Base-by-base conservation (phyloP, 1,284 basidiomycete genomes). In the Ustilago xerochloae region DNA sequence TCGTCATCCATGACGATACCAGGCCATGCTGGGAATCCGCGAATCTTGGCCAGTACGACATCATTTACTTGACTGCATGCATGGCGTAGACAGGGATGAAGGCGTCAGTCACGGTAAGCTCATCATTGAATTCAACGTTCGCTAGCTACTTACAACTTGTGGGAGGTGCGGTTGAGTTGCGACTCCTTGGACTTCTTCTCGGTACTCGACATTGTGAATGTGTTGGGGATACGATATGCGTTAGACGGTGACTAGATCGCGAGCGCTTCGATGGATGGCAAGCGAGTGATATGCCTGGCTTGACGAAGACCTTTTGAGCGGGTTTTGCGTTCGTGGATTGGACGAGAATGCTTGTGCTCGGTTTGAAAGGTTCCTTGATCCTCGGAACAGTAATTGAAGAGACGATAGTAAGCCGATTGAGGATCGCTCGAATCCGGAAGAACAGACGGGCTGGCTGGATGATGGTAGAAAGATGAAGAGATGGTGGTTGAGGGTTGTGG, bases 11-110 rank as follows among this genome's bases (percentile, higher is more conserved):
- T 89, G 65, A 95, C 93, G 87, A 91, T 91, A 81, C 90, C 92
- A 63, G 93, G 93, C 95, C 95, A 98, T 29, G 92, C 89, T 13
- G 96, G 93, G 87, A 89, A 98, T 15, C 96, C 95, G 86, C 92
- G 92, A 82, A 99, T 87, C 87, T 97, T 94, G 38, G 90, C 93
- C 64, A 97, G 89, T 32, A 98, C 94, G 78, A 94, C 88, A 84
- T 97, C 94, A 82, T 91, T 88, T 58, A 60, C 55, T 24, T 75
- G 60, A 62, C 75, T 77, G 63, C 28, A 10, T 15, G 22, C 20
- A 26, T 6, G 41, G 20, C 8, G 7, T 20, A 30, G 32, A 13
- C 6, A 35, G 7, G 26, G 18, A 13, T 41, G 38, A 8, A 8
- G 15, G 35, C 20, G 58, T 67, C 45, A 57, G 65, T 43, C 1